A percentile compares a stretch with the other conserved stretches of the same genome.
Evolutionary conservation across 2,329 filamentous ascomycete genomes (phyloP).

Genomic region (Calonectria honghensis): DNA sequence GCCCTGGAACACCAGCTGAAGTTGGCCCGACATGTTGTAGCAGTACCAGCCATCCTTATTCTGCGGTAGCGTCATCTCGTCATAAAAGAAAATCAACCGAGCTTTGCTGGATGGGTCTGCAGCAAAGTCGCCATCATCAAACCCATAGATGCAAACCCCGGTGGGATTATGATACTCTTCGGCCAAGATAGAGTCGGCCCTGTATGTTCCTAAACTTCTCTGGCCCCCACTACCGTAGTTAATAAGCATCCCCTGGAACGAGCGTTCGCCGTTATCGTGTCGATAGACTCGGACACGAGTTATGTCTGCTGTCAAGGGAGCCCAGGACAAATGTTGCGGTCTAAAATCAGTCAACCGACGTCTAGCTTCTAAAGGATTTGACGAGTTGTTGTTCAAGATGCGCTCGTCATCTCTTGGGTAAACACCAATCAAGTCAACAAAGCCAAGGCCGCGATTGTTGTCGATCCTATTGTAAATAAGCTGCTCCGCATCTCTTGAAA

Average conservation of each 20-base stretch:
- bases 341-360: background rate
- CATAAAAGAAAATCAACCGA: constrained; percentile 2
- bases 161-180: background rate
- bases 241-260: constrained; percentile 12
- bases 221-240: constrained; percentile 1
- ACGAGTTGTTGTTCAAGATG: background rate
- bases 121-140: background rate
- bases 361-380: background rate
- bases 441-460: background rate
- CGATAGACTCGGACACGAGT: constrained; percentile 4
- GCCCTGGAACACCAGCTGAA: background rate
- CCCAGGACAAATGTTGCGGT: background rate
- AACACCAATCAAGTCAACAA: background rate
- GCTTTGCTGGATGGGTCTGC: background rate
- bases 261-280: background rate
- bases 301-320: background rate
- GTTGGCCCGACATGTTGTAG: background rate
- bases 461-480: constrained; percentile 24
- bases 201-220: constrained; percentile 1
- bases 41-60: background rate
- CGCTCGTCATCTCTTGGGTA: background rate
- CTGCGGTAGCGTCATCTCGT: background rate
- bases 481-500: background rate
- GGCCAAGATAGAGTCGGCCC: background rate
- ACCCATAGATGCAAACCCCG: background rate